Evolutionary conservation across 2,329 filamentous ascomycete genomes (phyloP).

Genomic region (Purpureocillium lavendulum): DNA sequence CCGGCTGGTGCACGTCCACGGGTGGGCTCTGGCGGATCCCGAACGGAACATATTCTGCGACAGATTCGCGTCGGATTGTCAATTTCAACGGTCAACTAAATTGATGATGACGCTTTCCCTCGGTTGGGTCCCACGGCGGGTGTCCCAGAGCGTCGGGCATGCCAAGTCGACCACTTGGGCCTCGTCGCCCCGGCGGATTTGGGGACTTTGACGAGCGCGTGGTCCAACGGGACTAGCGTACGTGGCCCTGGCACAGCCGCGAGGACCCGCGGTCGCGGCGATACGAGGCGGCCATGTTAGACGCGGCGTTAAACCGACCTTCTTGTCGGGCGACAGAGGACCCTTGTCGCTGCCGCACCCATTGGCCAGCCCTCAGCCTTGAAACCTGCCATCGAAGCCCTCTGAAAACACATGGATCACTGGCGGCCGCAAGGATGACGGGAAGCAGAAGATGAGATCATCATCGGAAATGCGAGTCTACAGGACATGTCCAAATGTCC

Average conservation of each 20-base stretch:
- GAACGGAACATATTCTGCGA: no score
- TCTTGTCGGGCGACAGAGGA: neutral
- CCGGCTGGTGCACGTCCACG: no score
- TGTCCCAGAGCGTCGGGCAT: neutral
- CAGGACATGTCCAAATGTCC: no score
- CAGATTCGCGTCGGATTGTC: neutral
- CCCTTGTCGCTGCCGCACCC: neutral
- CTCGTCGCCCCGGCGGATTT: neutral
- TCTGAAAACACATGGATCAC: no score
- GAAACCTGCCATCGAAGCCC: neutral
- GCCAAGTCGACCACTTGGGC: slow-evolving; percentile 2
- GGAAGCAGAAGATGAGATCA: no score
- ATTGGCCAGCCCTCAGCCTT: slow-evolving; percentile 4
- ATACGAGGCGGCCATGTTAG: slow-evolving; percentile 8
- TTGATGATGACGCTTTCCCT: neutral
- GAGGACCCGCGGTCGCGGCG: slow-evolving; percentile 4
- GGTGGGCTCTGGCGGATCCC: no score
- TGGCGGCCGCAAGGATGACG: no score
- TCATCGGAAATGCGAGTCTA: no score
- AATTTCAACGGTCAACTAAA: no score
- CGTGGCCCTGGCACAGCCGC: slow-evolving; percentile 10
- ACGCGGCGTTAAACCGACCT: slow-evolving; percentile 6
- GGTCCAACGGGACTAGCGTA: slow-evolving; percentile 3
- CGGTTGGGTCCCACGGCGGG: neutral
- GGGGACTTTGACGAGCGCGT: slow-evolving; percentile 2